Conservation (phyloP, 306 rosid species). For the Acacia acuminata region DNA sequence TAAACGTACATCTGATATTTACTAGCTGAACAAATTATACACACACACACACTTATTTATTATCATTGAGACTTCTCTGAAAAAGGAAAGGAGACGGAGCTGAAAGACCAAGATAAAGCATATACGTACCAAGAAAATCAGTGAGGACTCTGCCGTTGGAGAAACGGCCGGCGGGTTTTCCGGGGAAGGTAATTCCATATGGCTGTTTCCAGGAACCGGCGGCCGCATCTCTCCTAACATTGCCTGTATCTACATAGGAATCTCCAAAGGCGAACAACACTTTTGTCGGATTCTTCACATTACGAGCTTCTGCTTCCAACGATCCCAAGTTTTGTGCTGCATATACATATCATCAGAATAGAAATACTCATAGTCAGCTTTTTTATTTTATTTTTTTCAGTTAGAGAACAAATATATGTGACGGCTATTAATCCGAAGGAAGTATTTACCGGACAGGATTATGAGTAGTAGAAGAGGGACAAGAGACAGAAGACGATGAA, state of each 20-base stretch:
- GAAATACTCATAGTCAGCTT: background rate
- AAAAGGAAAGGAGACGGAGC: too few relatives aligned
- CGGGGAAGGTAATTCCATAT: conserved; percentile 24
- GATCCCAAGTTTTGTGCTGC: conserved; percentile 5
- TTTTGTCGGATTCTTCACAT: background rate
- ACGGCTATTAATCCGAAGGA: background rate
- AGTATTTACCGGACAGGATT: conserved; percentile 9
- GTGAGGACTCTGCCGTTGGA: conserved; percentile 28
- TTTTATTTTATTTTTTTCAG: background rate
- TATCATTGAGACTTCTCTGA: too few relatives aligned
- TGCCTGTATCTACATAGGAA: conserved; percentile 23
- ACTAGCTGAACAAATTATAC: too few relatives aligned
- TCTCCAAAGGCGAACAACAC: conserved; percentile 34
- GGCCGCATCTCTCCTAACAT: background rate
- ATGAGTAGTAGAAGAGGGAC: background rate
- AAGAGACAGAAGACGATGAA: background rate
- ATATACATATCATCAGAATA: background rate
- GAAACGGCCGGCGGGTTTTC: conserved; percentile 27
- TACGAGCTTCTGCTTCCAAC: conserved; percentile 21
- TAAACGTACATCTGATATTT: too few relatives aligned
- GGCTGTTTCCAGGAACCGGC: conserved; percentile 1
- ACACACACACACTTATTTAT: too few relatives aligned
- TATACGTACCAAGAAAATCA: conserved; percentile 5
- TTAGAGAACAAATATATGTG: background rate
- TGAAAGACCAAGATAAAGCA: background rate